Conservation (phyloP, 306 rosid genomes). For the Hippophae rhamnoides region DNA sequence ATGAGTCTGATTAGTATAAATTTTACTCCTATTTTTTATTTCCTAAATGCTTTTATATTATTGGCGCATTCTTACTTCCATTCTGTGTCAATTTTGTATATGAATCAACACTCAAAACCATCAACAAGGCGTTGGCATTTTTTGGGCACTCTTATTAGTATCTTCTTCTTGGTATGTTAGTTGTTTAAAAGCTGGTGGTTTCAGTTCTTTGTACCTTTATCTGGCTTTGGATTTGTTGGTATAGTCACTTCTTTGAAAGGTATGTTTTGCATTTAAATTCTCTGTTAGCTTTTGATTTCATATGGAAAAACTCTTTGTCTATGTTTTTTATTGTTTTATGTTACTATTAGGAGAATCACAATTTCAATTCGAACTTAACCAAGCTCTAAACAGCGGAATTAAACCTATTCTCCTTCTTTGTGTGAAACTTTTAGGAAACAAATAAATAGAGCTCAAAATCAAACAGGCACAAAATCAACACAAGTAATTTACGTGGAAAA, state of each 20-base stretch:
- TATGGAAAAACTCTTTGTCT: neutral
- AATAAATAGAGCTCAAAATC: too few relatives aligned
- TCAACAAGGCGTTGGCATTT: conserved; percentile 92
- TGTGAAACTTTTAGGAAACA: too few relatives aligned
- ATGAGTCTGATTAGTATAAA: too few relatives aligned
- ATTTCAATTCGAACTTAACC: too few relatives aligned
- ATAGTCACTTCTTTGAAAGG: conserved; percentile 86
- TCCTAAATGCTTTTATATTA: too few relatives aligned
- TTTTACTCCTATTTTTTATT: too few relatives aligned
- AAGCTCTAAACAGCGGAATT: too few relatives aligned
- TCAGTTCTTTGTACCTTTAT: conserved; percentile 57
- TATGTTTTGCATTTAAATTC: conserved; percentile 61
- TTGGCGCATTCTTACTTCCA: too few relatives aligned
- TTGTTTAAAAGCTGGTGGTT: conserved; percentile 72
- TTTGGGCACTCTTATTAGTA: conserved; percentile 48
- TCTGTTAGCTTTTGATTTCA: neutral
- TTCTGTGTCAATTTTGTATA: conserved; percentile 30
- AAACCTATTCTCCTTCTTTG: too few relatives aligned
- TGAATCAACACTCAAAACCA: conserved; percentile 85
- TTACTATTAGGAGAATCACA: too few relatives aligned
- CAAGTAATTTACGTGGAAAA: too few relatives aligned
- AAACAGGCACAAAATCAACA: too few relatives aligned
- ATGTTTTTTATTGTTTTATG: neutral
- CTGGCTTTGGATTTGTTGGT: conserved; percentile 92
- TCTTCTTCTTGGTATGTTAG: conserved; percentile 52